Evolutionary conservation across 306 rosid genomes (phyloP), one percentile per base, ranked within the genome.

Genomic region (Cercis canadensis): DNA sequence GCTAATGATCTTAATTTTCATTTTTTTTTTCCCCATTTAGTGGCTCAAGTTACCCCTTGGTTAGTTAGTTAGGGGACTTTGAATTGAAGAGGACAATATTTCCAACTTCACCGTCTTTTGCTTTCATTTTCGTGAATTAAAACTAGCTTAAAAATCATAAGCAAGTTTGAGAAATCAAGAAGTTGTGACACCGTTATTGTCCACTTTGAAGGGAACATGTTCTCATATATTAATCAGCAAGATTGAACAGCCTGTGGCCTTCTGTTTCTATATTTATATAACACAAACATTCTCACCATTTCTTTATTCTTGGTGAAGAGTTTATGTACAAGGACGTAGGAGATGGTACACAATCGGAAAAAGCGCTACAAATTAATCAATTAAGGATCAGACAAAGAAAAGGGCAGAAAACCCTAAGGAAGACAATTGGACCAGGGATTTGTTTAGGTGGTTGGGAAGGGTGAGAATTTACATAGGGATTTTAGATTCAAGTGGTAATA

Each of bases 191-290:
- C 43, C 62, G 43, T 54, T 65, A 43, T 51, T 62, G 67, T 65
- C 52, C 40, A 16, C 6, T 40, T 31, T 12, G 47, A 49, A 50
- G 80, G 80, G 54, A 75, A 61, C 70, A 69, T 75, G 70, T 37
- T 19, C 16, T 68, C 69, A 4, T 53, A 52, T 62, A 43, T 33
- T 31, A 24, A 37, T 1, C 43, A 5, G 43, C 10, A 2, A 37
- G 10, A 37, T 5, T 37, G 3, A 37, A 5, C 43, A 37, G 10
- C 7, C 8, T 6, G 10, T 37, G 3, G 10, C 81, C 76, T 66
- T 69, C 47, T 53, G 44, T 41, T 43, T n/a, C 43, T 21, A 36
- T 46, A 19, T 59, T 11, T 61, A 40, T 37, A 39, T 40, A 21
- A 9, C 8, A 41, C 45, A 51, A 33, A 13, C 47, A 36, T 3